Evolutionary conservation across 768 basidiomycete species (phyloP), one percentile per base, ranked within the genome.

Genomic region (Cystofilobasidium capitatum): DNA sequence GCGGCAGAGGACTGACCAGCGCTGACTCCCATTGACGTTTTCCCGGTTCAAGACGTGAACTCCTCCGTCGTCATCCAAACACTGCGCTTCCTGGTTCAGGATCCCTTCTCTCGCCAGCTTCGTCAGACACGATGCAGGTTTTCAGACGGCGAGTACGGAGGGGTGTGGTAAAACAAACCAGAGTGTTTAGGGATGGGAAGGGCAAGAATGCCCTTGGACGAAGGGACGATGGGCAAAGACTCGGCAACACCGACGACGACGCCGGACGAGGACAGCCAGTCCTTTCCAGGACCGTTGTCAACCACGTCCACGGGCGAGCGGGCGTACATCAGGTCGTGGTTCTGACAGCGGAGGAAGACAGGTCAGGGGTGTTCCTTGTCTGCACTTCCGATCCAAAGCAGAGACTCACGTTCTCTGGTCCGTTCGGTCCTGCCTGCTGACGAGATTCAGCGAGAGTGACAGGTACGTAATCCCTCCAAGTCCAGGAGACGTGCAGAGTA

Each of bases 11-110:
- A 59, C 58, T 29, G 26, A 59, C 58, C 58, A 59, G 4, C 17
- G 20, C 20, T 37, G 40, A 1, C 8, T 17, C 16, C 58, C 37
- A 7, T 39, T 20, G 17, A 36, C 16, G 58, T 58, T 35, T 36
- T 59, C 58, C 3, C 58, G 58, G 17, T 59, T 59, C 3, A 59
- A n/a, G 2, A 59, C 58, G 26, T 59, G 58, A n/a, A 59, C 33
- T 1, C 58, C 40, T 24, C 58, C 58, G 2, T 33, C 16, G 36
- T 24, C 9, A 12, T 42, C 58, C 24, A 59, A 8, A 12, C 31
- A 33, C 24, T 59, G 58, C 6, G 58, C 58, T 59, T 59, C 58
- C 36, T 40, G 37, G 40, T 59, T 59, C 31, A 59, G 40, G 58
- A 59, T 59, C 24, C 54, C 54, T 55, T n/a, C n/a, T n/a, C n/a